These are phyloP conservation scores for Marvania coccoides DNA, from an alignment of 139 green algal genomes.

Conservation along the genomic window DNA sequence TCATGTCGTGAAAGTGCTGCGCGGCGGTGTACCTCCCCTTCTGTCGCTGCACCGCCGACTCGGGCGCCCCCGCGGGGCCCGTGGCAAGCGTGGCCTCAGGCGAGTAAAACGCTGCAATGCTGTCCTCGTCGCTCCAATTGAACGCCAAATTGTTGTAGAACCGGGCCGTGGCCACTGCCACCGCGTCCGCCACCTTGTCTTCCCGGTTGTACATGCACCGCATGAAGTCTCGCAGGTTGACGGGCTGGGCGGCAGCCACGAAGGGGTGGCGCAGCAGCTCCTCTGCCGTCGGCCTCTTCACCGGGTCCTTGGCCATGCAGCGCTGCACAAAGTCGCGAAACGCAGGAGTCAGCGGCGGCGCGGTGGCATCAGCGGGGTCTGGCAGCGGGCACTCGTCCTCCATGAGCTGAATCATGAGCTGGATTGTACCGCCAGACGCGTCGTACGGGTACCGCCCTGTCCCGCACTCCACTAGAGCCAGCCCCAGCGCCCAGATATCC, in stretches of 20 bases:
- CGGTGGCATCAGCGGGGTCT: background rate
- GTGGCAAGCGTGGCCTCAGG: constrained; percentile 1
- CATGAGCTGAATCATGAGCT: constrained; percentile 74
- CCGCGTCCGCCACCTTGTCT: constrained; percentile 15
- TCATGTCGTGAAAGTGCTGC: constrained; percentile 21
- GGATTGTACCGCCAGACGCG: constrained; percentile 48
- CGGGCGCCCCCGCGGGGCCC: background rate
- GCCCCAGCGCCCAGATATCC: constrained; percentile 83
- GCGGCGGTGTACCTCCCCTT: constrained; percentile 30
- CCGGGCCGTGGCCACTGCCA: background rate
- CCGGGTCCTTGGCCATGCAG: constrained; percentile 68
- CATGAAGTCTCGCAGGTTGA: constrained; percentile 31
- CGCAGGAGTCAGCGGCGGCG: constrained; percentile 43
- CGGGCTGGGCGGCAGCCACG: background rate
- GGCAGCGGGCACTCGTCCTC: constrained; percentile 51
- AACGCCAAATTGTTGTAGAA: constrained; percentile 30
- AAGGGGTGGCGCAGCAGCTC: constrained; percentile 72
- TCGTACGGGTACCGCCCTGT: constrained; percentile 88
- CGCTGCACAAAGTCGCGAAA: constrained; percentile 71
- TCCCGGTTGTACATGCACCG: constrained; percentile 14
- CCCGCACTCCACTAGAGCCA: constrained; percentile 82
- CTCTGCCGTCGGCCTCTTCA: constrained; percentile 47
- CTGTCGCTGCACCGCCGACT: background rate
- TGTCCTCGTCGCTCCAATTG: constrained; percentile 9
- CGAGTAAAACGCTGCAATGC: constrained; percentile 24